Evolutionary conservation across 805 yeast species (phyloP).

Genomic region (Cyberlindnera amylophila): DNA sequence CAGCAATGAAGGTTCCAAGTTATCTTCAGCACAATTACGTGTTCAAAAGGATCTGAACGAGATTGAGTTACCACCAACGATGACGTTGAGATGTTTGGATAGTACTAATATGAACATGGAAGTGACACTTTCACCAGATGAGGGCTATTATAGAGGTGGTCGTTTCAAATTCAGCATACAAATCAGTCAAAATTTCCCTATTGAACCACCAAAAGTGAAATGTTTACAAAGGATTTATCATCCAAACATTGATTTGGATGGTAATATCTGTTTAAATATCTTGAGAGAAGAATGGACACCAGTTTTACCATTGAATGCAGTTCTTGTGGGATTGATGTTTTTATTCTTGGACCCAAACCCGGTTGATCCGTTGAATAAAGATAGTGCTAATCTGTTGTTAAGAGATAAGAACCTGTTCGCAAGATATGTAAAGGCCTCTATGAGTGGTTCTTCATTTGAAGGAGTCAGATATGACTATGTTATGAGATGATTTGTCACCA

Average conservation of each 20-base stretch:
- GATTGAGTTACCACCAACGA: conserved; percentile 57
- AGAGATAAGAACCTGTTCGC: conserved; percentile 47
- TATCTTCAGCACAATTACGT: conserved; percentile 66
- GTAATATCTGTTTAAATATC: conserved; percentile 88
- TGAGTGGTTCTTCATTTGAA: conserved; percentile 70
- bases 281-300: conserved; percentile 97
- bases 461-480: conserved; percentile 64
- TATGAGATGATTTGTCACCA: conserved; percentile 11
- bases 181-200: conserved; percentile 75
- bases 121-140: conserved; percentile 57
- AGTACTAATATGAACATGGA: conserved; percentile 55
- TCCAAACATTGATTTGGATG: conserved; percentile 88
- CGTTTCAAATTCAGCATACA: conserved; percentile 63
- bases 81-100: conserved; percentile 46
- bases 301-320: conserved; percentile 74
- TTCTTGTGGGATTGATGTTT: conserved; percentile 80
- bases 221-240: conserved; percentile 76
- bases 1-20: conserved; percentile 17
- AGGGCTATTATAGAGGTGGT: conserved; percentile 72
- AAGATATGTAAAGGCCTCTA: conserved; percentile 52
- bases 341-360: conserved; percentile 88
- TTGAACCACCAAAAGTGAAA: conserved; percentile 84
- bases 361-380: conserved; percentile 87
- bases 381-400: conserved; percentile 65
- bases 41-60: conserved; percentile 75